Base-by-base conservation (phyloP, 108 stramenopile genomes). In the Craspedostauros australis region DNA sequence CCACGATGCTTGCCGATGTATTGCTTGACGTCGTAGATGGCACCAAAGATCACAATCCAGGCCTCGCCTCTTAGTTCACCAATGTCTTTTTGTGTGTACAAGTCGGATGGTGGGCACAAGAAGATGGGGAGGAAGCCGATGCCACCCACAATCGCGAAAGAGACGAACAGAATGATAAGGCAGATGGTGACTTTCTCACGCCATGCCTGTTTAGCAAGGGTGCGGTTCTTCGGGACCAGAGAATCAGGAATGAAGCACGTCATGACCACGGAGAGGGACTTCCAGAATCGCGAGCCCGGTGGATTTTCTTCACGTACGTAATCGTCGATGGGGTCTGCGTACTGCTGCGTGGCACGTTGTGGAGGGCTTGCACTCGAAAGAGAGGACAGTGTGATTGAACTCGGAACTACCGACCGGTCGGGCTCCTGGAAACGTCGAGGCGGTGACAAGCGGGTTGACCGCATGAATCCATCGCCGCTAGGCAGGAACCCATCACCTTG, bases 121-220 rank as follows among this genome's bases (percentile, higher is more conserved):
- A n/a, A n/a, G n/a, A n/a, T n/a, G n/a, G n/a, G n/a, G n/a, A n/a
- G n/a, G n/a, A n/a, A 49, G 6, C 47, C 47, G 32, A 49, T 32
- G 21, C 26, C 47, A 25, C 47, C 47, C 19, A 49, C 47, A 4
- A 22, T 49, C 5, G 23, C 23, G 47, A 25, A 20, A 3, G 47
- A 49, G 18, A 79, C 68, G 0, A 37, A 39, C 38, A 72, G 70
- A 9, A 54, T 62, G 1, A 71, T 53, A 32, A 79, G 52, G 5
- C 66, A 49, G 7, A 41, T 41, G 3, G 40, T 77, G 70, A 59
- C 49, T 21, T 41, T 41, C 22, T 41, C 40, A 7, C 40, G 64
- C 77, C 77, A 78, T 18, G 77, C 77, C 37, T 78, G 77, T 41
- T 71, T 74, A 11, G 77, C 73, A 8, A 55, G 73, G 2, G 67